Evolutionary conservation across 179 eudicot genomes (phyloP), one percentile per base, ranked within the genome.

Genomic region (Vitellaria paradoxa): DNA sequence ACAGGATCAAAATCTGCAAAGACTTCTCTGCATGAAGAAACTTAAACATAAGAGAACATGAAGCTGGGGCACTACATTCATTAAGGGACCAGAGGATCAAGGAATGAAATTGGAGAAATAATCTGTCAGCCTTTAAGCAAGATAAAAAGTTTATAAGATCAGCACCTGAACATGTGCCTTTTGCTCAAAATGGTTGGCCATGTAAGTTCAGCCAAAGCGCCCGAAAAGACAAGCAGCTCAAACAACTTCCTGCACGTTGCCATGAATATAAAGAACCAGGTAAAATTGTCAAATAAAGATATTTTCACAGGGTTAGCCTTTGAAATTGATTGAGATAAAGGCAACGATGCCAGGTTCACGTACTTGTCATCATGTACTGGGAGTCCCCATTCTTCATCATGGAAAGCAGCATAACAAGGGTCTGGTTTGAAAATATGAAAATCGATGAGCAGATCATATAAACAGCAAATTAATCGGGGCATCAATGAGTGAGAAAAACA

Each of bases 381-480:
- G 78, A 88, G 82, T 83, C 94, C 94, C 92, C 94, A 90, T 88
- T 90, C 94, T 81, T 90, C 94, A 76, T 90, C 94, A 53, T 90
- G 94, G 76, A 90, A 90, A 80, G 86, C 59, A 72, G 90, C 84
- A 74, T 90, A 89, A 30, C 78, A 64, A 46, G 86, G 89, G 78
- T 90, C 93, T 90, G 81, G 52, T 73, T 70, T 47, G 46, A 66
- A 46, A 30, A 65, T 15, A 9, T 46, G 30, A 66, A 60, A 69
- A 65, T 26, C 30, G 56, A 50, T 73, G 55, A 73, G 76, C 66
- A 73, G 30, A 73, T 8, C 20, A 11, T 23, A 18, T 23, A 37
- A 20, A 24, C 6, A 68, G 30, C n/a, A 70, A n/a, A 24, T n/a
- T 50, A 4, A 7, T 14, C 46, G 9, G 37, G 46, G 68, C 46